Conservation (phyloP, 2,329 filamentous ascomycete genomes). For the Ophiostoma montium region DNA sequence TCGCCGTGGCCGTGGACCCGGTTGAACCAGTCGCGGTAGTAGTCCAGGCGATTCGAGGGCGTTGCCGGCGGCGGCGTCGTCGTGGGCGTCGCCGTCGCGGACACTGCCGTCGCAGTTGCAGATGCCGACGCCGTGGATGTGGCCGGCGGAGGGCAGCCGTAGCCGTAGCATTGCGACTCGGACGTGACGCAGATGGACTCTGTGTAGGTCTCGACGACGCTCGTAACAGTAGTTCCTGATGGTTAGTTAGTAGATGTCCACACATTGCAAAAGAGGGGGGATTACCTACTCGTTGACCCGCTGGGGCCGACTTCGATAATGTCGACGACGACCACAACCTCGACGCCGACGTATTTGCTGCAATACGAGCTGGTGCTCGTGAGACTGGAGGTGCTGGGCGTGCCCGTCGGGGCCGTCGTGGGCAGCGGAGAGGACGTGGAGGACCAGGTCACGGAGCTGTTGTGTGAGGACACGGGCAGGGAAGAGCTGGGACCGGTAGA, state of each 20-base stretch:
- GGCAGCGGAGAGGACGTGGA: background rate
- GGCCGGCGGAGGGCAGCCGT: constrained; percentile 2
- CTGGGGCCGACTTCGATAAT: constrained; percentile 8
- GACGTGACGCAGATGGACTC: constrained; percentile 4
- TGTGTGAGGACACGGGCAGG: background rate
- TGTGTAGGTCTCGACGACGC: constrained; percentile 5
- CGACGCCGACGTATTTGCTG: constrained; percentile 5
- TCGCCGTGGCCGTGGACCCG: background rate
- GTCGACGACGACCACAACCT: constrained; percentile 9
- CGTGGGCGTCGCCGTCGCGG: background rate
- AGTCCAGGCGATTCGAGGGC: background rate
- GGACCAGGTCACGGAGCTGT: background rate
- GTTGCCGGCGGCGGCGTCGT: background rate
- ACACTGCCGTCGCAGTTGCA: background rate
- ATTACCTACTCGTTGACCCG: background rate
- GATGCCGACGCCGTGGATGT: too few relatives aligned
- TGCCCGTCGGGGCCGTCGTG: background rate
- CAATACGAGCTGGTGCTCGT: constrained; percentile 1
- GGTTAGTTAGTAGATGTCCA: background rate
- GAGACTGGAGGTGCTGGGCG: background rate
- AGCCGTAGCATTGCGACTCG: constrained; percentile 2
- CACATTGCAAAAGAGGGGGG: too few relatives aligned
- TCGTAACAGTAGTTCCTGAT: background rate
- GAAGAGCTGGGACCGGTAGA: background rate
- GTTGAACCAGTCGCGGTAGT: background rate